These are phyloP conservation scores for Ceratobasidium sp. DNA, from an alignment of 1,284 basidiomycete genomes.

Conservation along the genomic window DNA sequence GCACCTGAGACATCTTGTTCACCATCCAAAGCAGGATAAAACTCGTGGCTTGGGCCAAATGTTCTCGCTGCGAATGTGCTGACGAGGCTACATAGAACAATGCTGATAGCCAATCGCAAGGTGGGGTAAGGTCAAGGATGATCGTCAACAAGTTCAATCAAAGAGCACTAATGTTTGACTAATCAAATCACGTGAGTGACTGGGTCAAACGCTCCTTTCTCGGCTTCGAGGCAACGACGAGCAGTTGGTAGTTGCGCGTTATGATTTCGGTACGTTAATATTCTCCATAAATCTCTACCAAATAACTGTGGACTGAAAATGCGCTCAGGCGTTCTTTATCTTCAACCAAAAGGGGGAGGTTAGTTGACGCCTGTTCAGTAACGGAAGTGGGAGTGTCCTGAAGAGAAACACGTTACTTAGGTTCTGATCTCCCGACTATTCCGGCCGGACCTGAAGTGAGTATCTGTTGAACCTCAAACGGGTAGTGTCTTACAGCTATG, in stretches of 20 bases:
- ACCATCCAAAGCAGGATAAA: too few species aligned
- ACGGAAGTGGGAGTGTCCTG: conserved; percentile 17
- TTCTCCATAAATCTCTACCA: neutral
- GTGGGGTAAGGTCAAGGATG: neutral
- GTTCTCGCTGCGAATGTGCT: too few species aligned
- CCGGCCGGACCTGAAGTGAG: conserved; percentile 92
- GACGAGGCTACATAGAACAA: too few species aligned
- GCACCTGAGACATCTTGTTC: too few species aligned
- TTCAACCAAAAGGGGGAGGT: conserved; percentile 99
- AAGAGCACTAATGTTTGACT: neutral
- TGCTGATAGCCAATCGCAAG: neutral
- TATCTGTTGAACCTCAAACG: conserved; percentile 43
- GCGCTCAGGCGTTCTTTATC: conserved; percentile 88
- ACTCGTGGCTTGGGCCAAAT: too few species aligned
- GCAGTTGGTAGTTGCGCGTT: neutral
- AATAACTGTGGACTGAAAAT: neutral
- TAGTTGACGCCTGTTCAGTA: conserved; percentile 47
- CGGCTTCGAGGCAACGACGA: neutral
- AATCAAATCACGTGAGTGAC: conserved; percentile 22
- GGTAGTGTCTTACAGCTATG: conserved; percentile 10
- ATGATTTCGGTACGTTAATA: conserved; percentile 31
- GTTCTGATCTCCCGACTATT: conserved; percentile 94
- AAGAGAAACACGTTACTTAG: conserved; percentile 57
- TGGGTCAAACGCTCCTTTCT: conserved; percentile 4
- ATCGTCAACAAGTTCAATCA: neutral